Evolutionary conservation across 1,284 basidiomycete genomes (phyloP).

Genomic region (Xerocomus amazonicus): DNA sequence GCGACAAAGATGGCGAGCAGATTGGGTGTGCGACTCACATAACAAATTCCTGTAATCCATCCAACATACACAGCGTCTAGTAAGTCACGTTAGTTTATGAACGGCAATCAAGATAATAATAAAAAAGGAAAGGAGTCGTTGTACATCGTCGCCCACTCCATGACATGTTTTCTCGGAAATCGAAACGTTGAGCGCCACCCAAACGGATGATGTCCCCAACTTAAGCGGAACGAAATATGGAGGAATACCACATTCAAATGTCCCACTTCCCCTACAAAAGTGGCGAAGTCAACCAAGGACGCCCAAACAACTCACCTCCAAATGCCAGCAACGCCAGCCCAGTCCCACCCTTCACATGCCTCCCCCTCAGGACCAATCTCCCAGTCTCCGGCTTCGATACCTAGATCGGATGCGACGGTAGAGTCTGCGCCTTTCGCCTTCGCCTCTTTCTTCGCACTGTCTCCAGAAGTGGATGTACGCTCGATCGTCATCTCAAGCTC

Average conservation of each 20-base stretch:
- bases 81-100: slow-evolving; percentile 9
- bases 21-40: slow-evolving; percentile 34
- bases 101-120: no score
- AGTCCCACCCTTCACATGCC: slow-evolving; percentile 48
- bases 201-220: no score
- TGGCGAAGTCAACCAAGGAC: not conserved
- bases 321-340: slow-evolving; percentile 53
- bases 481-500: slow-evolving; percentile 12
- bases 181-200: no score
- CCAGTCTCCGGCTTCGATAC: slow-evolving; percentile 8
- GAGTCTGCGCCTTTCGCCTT: not conserved
- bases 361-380: slow-evolving; percentile 19
- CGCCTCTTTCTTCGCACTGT: slow-evolving; percentile 15
- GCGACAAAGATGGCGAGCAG: no score
- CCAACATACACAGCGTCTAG: slow-evolving; percentile 55
- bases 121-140: no score
- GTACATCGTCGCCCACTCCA: no score
- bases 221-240: no score
- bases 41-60: slow-evolving; percentile 53
- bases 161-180: no score
- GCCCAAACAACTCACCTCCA: slow-evolving; percentile 44
- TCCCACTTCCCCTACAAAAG: no score
- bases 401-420: not conserved
- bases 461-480: not conserved
- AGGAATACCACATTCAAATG: no score